phyloP scores from a whole-genome alignment of 2,329 filamentous ascomycete species.

The Knufia petricola region DNA sequence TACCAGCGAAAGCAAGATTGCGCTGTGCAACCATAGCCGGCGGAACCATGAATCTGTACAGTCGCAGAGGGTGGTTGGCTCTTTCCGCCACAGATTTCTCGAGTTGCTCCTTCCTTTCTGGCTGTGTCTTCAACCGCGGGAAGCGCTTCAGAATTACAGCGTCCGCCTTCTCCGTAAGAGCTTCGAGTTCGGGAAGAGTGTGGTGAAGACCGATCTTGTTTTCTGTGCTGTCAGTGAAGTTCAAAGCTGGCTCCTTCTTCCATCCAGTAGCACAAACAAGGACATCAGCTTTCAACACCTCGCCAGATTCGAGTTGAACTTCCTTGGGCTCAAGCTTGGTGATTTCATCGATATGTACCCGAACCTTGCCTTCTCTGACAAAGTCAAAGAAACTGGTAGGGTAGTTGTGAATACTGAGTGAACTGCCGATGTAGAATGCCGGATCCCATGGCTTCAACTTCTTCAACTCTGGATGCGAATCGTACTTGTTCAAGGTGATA shows the following conservation, averaged over 20 bases:
- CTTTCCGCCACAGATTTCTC: background rate
- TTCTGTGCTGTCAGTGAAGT: constrained; percentile 37
- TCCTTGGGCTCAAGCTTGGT: constrained; percentile 34
- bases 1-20: no score
- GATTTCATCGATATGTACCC: constrained; percentile 48
- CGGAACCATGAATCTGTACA: constrained; percentile 40
- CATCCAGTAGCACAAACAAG: constrained; percentile 51
- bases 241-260: constrained; percentile 40
- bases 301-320: constrained; percentile 42
- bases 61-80: constrained; percentile 30
- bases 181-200: constrained; percentile 27
- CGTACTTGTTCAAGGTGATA: constrained; percentile 37
- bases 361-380: constrained; percentile 44
- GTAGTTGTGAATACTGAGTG: constrained; percentile 54
- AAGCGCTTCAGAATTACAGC: constrained; percentile 42
- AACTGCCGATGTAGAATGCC: constrained; percentile 46
- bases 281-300: constrained; percentile 38
- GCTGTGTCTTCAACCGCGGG: constrained; percentile 39
- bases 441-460: constrained; percentile 37
- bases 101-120: no score
- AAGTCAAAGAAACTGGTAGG: constrained; percentile 48
- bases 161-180: constrained; percentile 37
- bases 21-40: constrained; percentile 26
- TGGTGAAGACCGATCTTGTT: constrained; percentile 40
- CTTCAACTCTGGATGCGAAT: constrained; percentile 34